phyloP scores from a whole-genome alignment of 306 rosid species.

The Phaseolus lunatus region DNA sequence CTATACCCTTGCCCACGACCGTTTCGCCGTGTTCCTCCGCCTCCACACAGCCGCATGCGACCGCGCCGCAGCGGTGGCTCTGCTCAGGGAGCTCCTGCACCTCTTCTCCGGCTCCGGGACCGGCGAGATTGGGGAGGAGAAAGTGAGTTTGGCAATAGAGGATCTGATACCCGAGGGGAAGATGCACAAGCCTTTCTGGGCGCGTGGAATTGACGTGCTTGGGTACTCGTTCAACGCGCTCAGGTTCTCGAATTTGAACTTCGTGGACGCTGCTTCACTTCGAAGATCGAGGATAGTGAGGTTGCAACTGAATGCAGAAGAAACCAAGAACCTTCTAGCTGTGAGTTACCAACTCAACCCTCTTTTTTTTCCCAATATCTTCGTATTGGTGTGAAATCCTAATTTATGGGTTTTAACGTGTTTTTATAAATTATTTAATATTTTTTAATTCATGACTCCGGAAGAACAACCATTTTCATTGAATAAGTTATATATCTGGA shows the following conservation, averaged over 20 bases:
- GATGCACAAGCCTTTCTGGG: slow-evolving; percentile 77
- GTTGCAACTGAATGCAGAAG: slow-evolving; percentile 54
- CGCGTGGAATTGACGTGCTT: slow-evolving; percentile 92
- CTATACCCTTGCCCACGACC: slow-evolving; percentile 51
- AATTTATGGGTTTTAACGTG: too few species aligned
- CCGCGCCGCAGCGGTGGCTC: slow-evolving; percentile 67
- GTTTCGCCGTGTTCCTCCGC: slow-evolving; percentile 64
- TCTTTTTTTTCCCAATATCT: not conserved
- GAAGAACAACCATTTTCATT: too few species aligned
- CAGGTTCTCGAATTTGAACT: slow-evolving; percentile 62
- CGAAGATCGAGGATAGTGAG: slow-evolving; percentile 64
- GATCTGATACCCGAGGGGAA: slow-evolving; percentile 74
- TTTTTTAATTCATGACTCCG: too few species aligned
- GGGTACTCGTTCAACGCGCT: slow-evolving; percentile 86
- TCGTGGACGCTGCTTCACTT: slow-evolving; percentile 53
- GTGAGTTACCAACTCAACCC: slow-evolving; percentile 51
- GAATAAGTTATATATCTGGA: too few species aligned
- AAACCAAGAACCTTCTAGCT: slow-evolving; percentile 59
- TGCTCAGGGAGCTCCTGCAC: slow-evolving; percentile 58
- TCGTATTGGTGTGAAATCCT: too few species aligned
- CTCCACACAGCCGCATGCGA: slow-evolving; percentile 85
- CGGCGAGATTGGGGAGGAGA: slow-evolving; percentile 28
- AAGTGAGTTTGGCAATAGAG: slow-evolving; percentile 63
- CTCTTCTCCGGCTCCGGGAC: not conserved
- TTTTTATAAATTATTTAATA: too few species aligned